Base-by-base conservation (phyloP, 495 filamentous ascomycete species). In the Hypoxylon subgilvum region DNA sequence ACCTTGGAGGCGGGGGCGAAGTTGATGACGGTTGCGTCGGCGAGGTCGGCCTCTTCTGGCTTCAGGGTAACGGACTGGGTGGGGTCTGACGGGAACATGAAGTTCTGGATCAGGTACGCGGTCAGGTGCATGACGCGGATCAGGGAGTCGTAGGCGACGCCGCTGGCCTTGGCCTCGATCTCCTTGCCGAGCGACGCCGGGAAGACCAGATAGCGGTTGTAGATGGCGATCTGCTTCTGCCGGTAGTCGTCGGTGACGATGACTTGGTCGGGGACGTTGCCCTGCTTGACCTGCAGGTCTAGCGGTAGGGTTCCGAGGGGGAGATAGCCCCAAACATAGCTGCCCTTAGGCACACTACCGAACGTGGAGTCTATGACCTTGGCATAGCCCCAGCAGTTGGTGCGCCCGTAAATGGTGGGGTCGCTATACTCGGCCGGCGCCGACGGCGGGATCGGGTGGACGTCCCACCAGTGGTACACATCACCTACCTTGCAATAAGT, bases 381-480 rank as follows among this genome's bases (percentile, higher is more conserved):
- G 6, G 73, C 79, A 61, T 76, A 84, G 0, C 84, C 83, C 83
- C 84, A 86, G 12, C 75, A 78, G 19, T 78, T 77, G 19, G 80
- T 77, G 38, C 82, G 79, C 17, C 79, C 81, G 69, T 81, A 85
- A 1, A 64, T 55, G 8, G 68, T 31, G 4, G 52, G 22, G 61
- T 85, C 77, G 57, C 80, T 77, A 67, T 79, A 84, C 7, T 81
- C 77, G 0, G 71, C 71, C n/a, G 83, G 82, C 1, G 75, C 73
- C 6, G 66, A 52, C 0, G 62, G 43, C n/a, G 69, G 65, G 2
- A 70, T 53, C 1, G 61, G 65, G 65, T 75, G 73, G 32, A 73
- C 64, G 50, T 70, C 65, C 73, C 74, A 84, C 83, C 82, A 87
- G 16, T 63, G 65, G 0, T 83, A 40, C 8, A 79, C 6, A 35